A percentile compares a stretch with the other conserved stretches of the same genome.
phyloP scores from a whole-genome alignment of 2,329 filamentous ascomycete species.

The Monascus ruber region DNA sequence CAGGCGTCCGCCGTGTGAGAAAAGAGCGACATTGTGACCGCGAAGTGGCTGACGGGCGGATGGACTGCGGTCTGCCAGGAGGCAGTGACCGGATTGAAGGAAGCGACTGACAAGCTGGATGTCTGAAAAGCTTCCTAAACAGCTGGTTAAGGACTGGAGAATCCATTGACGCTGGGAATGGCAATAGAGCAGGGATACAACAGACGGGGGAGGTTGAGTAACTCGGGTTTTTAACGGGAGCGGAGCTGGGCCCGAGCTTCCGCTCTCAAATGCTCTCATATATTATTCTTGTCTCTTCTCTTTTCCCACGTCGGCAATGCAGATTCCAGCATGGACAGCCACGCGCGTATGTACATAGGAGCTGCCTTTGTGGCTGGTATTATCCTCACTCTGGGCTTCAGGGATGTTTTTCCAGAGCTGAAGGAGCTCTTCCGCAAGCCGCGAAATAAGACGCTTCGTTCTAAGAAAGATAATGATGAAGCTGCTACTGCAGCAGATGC shows the following conservation, averaged over 20 bases:
- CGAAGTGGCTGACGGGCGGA: conserved; percentile 12
- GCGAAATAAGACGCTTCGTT: conserved; percentile 17
- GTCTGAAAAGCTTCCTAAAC: conserved; percentile 75
- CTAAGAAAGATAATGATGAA: conserved; percentile 5
- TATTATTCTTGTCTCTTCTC: too few species aligned
- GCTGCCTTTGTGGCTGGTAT: conserved; percentile 69
- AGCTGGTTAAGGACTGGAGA: conserved; percentile 65
- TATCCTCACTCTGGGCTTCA: conserved; percentile 63
- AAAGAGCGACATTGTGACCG: conserved; percentile 25
- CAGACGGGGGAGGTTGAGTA: too few species aligned
- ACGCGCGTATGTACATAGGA: conserved; percentile 44
- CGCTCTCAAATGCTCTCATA: too few species aligned
- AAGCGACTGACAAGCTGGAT: conserved; percentile 52
- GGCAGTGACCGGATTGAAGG: conserved; percentile 25
- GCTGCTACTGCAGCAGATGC: conserved; percentile 4
- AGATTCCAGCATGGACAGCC: conserved; percentile 18
- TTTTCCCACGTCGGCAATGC: neutral
- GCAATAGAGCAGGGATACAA: conserved; percentile 1
- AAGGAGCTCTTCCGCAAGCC: conserved; percentile 48
- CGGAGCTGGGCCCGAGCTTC: too few species aligned
- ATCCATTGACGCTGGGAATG: conserved; percentile 51
- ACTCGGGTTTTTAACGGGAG: too few species aligned
- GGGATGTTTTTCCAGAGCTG: conserved; percentile 67
- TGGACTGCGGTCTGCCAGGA: conserved; percentile 8
- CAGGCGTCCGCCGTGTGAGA: conserved; percentile 22